Evolutionary conservation across 129 eudicot species (phyloP).

Genomic region (Cynara cardunculus): DNA sequence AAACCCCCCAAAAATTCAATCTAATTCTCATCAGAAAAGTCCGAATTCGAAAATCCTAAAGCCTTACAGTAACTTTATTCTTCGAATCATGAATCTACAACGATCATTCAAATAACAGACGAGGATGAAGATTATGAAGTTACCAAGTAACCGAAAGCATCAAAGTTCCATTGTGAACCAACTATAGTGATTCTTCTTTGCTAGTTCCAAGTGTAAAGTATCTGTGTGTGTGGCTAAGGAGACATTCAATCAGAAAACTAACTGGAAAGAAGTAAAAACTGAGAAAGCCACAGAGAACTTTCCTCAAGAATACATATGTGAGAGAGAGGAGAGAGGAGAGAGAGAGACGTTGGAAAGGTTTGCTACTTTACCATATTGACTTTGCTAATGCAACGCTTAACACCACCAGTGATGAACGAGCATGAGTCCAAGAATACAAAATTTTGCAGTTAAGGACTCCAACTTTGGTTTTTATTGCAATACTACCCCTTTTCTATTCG

Average conservation of each 20-base stretch:
- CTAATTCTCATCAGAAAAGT: background rate
- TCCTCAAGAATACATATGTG: background rate
- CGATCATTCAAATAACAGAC: background rate
- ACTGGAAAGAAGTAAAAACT: conserved; percentile 1
- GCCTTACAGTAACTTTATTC: conserved; percentile 7
- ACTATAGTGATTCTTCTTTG: background rate
- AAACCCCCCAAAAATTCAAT: conserved; percentile 6
- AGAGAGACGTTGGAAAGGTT: conserved; percentile 13
- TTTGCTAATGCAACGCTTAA: background rate
- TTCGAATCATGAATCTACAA: background rate
- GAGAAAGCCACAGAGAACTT: conserved; percentile 1
- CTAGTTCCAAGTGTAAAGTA: background rate
- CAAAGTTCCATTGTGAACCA: conserved; percentile 2
- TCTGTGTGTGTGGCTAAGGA: background rate
- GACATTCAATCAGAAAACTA: conserved; percentile 9
- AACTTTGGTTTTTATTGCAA: background rate
- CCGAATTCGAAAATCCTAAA: background rate
- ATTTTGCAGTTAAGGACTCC: background rate
- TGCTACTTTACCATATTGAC: conserved; percentile 12
- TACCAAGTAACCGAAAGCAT: conserved; percentile 19
- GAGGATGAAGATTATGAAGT: conserved; percentile 13
- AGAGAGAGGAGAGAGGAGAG: too few species aligned
- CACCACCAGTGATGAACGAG: background rate
- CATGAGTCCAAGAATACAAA: background rate
- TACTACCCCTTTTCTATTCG: background rate